These are phyloP conservation scores for Excoecaria cochinchinensis DNA, from an alignment of 345 rosid genomes.

Conservation along the genomic window DNA sequence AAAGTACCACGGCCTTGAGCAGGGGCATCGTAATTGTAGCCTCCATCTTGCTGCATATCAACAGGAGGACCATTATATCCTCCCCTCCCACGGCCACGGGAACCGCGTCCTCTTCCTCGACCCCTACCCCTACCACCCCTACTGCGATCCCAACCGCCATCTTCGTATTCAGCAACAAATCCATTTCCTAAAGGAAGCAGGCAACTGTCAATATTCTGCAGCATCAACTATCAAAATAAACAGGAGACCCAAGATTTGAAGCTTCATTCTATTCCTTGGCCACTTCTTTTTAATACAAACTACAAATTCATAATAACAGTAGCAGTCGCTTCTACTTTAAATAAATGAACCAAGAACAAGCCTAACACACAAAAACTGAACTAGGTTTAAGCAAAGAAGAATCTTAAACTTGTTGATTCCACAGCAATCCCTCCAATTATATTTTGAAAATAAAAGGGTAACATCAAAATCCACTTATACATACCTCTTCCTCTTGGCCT, in stretches of 20 bases:
- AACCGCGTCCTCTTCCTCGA: conserved; percentile 78
- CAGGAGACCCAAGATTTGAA: neutral
- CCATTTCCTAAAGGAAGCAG: conserved; percentile 57
- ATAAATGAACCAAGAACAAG: neutral
- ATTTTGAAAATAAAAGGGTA: neutral
- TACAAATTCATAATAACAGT: too few relatives aligned
- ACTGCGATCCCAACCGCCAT: conserved; percentile 73
- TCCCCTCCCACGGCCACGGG: conserved; percentile 82
- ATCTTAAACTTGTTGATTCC: neutral
- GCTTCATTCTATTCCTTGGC: neutral
- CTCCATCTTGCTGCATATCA: conserved; percentile 68
- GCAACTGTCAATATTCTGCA: neutral
- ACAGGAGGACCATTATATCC: conserved; percentile 71
- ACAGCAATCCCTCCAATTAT: neutral
- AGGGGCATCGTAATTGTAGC: conserved; percentile 60
- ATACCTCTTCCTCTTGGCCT: conserved; percentile 31
- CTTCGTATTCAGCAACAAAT: conserved; percentile 63
- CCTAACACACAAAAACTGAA: neutral
- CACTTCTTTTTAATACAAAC: neutral
- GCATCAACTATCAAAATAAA: neutral
- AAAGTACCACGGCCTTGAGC: conserved; percentile 24
- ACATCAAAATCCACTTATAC: neutral
- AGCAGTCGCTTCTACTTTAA: neutral
- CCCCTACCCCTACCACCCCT: conserved; percentile 79
- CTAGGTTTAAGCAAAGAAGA: neutral